Conservation (phyloP, 1,284 basidiomycete species). For the Ustilago tritici region DNA sequence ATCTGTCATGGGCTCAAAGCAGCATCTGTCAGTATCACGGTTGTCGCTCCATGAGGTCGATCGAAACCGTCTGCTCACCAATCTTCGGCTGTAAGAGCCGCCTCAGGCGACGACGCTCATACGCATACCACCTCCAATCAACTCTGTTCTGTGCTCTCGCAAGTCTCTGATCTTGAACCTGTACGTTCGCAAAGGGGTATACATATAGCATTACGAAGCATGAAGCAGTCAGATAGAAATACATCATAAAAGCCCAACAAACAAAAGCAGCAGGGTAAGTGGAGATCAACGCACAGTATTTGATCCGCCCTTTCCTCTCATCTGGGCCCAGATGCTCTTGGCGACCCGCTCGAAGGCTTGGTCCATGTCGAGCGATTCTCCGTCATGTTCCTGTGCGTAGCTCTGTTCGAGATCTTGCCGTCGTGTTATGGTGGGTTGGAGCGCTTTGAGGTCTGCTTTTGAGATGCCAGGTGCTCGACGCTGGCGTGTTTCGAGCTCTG, state of each 20-base stretch:
- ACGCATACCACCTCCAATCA: conserved; percentile 4
- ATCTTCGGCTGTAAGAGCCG: conserved; percentile 8
- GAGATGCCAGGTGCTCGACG: conserved; percentile 34
- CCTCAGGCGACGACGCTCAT: background rate
- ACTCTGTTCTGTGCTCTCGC: background rate
- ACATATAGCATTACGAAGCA: conserved; percentile 9
- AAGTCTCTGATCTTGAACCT: background rate
- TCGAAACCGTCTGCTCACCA: conserved; percentile 9
- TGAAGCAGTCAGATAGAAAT: conserved; percentile 7
- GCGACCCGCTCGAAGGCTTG: conserved; percentile 37
- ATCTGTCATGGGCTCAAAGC: conserved; percentile 9
- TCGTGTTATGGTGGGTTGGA: conserved; percentile 18
- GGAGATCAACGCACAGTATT: conserved; percentile 25
- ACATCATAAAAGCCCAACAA: background rate
- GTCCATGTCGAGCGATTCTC: conserved; percentile 47
- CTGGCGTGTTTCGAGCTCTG: conserved; percentile 34
- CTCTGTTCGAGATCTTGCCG: conserved; percentile 41
- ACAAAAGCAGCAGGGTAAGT: background rate
- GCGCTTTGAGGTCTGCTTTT: conserved; percentile 34
- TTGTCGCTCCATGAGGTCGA: background rate
- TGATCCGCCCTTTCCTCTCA: background rate
- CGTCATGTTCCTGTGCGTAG: conserved; percentile 35
- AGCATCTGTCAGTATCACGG: background rate
- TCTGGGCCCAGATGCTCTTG: conserved; percentile 23
- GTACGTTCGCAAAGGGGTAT: conserved; percentile 7